Percentiles rank a stretch among this genome's conserved stretches.
phyloP scores from a whole-genome alignment of 2,329 filamentous ascomycete species.

The Dactylellina leptospora region DNA sequence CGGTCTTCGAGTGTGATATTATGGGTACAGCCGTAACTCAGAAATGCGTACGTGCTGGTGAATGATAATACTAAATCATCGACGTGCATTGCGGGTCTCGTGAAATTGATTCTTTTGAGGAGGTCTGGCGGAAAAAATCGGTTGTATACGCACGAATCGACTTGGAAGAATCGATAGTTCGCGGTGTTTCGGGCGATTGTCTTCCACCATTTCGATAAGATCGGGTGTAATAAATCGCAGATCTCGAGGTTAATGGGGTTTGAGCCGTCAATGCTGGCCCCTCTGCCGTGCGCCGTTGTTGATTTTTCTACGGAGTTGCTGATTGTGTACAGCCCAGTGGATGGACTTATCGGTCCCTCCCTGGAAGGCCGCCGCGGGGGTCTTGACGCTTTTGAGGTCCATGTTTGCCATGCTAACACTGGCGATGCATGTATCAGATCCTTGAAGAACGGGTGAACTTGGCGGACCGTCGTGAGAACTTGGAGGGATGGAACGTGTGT shows the following conservation, averaged over 20 bases:
- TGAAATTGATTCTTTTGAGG: slow-evolving; percentile 34
- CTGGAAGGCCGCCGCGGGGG: slow-evolving; percentile 18
- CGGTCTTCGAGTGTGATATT: slow-evolving; percentile 35
- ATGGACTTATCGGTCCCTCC: background rate
- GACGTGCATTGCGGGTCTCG: slow-evolving; percentile 37
- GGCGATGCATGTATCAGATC: slow-evolving; percentile 37
- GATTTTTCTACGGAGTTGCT: slow-evolving; percentile 34
- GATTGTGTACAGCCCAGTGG: slow-evolving; percentile 30
- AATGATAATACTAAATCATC: slow-evolving; percentile 48
- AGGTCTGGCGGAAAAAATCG: slow-evolving; percentile 49
- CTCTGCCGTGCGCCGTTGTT: background rate
- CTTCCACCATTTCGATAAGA: slow-evolving; percentile 52
- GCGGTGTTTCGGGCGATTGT: slow-evolving; percentile 47
- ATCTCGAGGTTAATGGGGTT: slow-evolving; percentile 31
- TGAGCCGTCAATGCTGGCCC: background rate
- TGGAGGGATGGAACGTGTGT: slow-evolving; percentile 42
- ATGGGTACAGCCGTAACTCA: slow-evolving; percentile 40
- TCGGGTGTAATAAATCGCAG: slow-evolving; percentile 34
- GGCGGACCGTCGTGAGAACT: slow-evolving; percentile 47
- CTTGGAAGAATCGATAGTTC: slow-evolving; percentile 49
- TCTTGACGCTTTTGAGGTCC: slow-evolving; percentile 36
- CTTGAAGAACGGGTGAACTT: slow-evolving; percentile 51
- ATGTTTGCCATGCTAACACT: slow-evolving; percentile 45
- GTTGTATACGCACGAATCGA: slow-evolving; percentile 49
- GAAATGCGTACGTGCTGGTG: slow-evolving; percentile 45